Conservation (phyloP, 257 asterid genomes). For the Petrea volubilis region DNA sequence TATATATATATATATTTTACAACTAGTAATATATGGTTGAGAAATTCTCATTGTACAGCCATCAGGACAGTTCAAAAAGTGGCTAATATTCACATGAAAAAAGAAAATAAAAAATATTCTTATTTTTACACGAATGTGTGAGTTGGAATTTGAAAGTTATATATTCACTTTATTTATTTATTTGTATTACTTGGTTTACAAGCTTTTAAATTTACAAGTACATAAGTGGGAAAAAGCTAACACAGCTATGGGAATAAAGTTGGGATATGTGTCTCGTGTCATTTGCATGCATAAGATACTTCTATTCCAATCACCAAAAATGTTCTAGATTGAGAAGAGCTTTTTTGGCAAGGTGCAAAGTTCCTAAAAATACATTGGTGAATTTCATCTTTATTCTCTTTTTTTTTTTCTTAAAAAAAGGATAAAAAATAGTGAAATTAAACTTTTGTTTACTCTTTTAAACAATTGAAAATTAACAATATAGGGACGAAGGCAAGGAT, state of each 20-base stretch:
- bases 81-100: conserved; percentile 12
- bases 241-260: conserved; percentile 22
- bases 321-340: background rate
- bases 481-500: too few relatives aligned
- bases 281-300: background rate
- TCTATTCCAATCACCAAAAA: background rate
- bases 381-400: background rate
- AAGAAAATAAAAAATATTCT: too few relatives aligned
- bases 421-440: too few relatives aligned
- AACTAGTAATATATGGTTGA: background rate
- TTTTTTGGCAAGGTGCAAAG: background rate
- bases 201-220: background rate
- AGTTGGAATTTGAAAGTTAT: background rate
- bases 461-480: background rate
- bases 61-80: conserved; percentile 21
- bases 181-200: conserved; percentile 3
- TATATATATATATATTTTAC: too few relatives aligned
- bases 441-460: background rate
- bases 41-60: conserved; percentile 9
- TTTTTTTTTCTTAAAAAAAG: background rate
- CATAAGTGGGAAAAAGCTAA: conserved; percentile 34
- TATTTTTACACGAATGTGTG: conserved; percentile 19
- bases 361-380: background rate
- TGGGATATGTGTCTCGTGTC: background rate
- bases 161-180: background rate